Conservation (phyloP, 108 stramenopile genomes). For the Aurantiochytrium sp. region DNA sequence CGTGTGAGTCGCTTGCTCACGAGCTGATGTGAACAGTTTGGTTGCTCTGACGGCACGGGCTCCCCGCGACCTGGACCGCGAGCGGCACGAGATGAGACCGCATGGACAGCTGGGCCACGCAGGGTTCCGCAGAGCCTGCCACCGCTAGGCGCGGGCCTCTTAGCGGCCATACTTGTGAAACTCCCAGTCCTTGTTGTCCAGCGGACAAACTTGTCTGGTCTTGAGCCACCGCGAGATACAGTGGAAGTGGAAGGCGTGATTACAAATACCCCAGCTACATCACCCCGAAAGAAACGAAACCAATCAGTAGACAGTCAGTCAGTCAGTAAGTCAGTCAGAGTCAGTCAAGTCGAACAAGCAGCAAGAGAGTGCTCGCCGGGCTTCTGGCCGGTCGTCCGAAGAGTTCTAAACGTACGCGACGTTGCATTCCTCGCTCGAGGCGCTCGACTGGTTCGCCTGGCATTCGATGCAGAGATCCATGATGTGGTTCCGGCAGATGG, state of each 20-base stretch:
- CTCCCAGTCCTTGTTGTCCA: conserved; percentile 13
- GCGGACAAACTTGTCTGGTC: not conserved
- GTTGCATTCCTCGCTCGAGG: conserved; percentile 28
- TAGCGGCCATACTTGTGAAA: conserved; percentile 28
- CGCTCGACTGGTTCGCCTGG: conserved; percentile 19
- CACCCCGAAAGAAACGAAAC: too few species aligned
- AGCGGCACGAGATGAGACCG: too few species aligned
- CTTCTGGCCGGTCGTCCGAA: not conserved
- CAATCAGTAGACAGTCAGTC: too few species aligned
- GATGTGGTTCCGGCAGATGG: conserved; percentile 19
- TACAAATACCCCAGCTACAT: not conserved
- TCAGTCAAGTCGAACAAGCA: too few species aligned
- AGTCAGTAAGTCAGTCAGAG: too few species aligned
- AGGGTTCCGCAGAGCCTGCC: too few species aligned
- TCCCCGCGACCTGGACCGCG: too few species aligned
- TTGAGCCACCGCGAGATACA: conserved; percentile 28
- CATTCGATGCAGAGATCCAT: conserved; percentile 29
- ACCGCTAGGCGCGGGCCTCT: not conserved
- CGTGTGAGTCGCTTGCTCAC: too few species aligned
- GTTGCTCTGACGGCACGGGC: too few species aligned
- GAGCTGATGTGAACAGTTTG: too few species aligned
- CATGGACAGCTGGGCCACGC: too few species aligned
- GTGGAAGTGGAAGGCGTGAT: conserved; percentile 20
- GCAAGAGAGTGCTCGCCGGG: too few species aligned
- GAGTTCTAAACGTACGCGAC: not conserved